Evolutionary conservation across 352 stramenopile species (phyloP), one percentile per base, ranked within the genome.

Genomic region (Globisporangium canariense): DNA sequence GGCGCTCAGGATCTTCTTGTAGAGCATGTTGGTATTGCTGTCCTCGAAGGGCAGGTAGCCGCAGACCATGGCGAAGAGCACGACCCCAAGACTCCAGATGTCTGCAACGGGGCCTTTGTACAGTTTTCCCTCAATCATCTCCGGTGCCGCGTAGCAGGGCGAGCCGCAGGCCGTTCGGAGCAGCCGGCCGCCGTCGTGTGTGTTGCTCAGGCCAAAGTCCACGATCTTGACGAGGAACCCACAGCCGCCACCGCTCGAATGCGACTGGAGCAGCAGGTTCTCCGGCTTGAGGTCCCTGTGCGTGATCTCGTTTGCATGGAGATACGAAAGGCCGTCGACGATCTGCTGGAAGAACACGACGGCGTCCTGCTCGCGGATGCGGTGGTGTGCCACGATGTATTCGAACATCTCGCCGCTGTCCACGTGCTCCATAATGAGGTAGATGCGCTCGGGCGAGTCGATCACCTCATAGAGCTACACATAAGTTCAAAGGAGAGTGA

Each of bases 391-490:
- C n/a, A 98, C 93, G 62, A 98, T 98, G 70, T 97, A 97, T 71
- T 98, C 89, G 66, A 98, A 98, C 75, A 98, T 90, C 65, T 98
- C 91, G 40, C 88, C 90, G 14, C 87, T 88, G 62, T 97, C 91
- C 22, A 90, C 75, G 73, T 92, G 88, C 64, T 98, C 94, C 89
- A 97, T 97, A 64, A 98, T 95, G 4, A 98, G 71, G 56, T 96
- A 97, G 52, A 98, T 98, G 25, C 78, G 73, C 46, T 85, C 83
- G 5, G 78, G 77, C 16, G 87, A 89, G 71, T 97, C 89, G 34
- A 97, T 80, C 3, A 97, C 90, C 68, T 97, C 88, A 62, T 93
- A 96, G 13, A 97, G 69, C 62, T 91, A 74, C 45, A 89, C 72
- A 40, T 59, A 28, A 20, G 81, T 70, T 18, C 74, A 69, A n/a